Percentiles rank a stretch among this genome's conserved stretches.
Evolutionary conservation across 1,139 yeast species (phyloP).

Genomic region (Hemisphaericaspora xylofermentans): DNA sequence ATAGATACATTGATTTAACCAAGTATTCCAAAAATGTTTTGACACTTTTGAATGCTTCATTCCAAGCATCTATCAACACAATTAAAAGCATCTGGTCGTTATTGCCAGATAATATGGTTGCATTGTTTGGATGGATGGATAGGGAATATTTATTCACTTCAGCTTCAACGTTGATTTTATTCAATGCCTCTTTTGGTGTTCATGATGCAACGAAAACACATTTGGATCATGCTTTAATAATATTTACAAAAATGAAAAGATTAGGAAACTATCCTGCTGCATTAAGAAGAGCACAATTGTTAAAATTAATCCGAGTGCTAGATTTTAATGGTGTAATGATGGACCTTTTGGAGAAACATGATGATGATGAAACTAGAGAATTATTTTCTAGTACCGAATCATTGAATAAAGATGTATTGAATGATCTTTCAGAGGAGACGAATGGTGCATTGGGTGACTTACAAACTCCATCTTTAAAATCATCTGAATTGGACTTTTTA

Average conservation of each 20-base stretch:
- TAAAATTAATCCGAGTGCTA: constrained; percentile 61
- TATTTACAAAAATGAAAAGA: constrained; percentile 72
- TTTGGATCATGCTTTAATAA: constrained; percentile 67
- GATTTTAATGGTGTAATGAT: constrained; percentile 70
- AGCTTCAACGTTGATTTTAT: constrained; percentile 72
- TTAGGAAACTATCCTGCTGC: constrained; percentile 81
- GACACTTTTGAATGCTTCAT: constrained; percentile 72
- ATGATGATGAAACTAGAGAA: constrained; percentile 44
- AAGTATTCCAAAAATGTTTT: constrained; percentile 67
- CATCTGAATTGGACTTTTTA: constrained; percentile 22
- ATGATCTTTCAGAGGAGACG: constrained; percentile 4
- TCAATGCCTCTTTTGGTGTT: constrained; percentile 81
- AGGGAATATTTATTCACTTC: constrained; percentile 81
- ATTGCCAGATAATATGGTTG: constrained; percentile 74
- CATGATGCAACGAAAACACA: constrained; percentile 74
- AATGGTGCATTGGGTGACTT: constrained; percentile 6
- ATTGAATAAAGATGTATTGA: constrained; percentile 3
- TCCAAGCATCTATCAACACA: constrained; percentile 81
- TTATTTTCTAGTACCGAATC: constrained; percentile 5
- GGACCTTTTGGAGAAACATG: constrained; percentile 56
- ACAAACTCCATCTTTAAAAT: constrained; percentile 10
- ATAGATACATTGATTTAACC: constrained; percentile 64
- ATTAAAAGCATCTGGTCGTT: constrained; percentile 73
- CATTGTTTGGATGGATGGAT: constrained; percentile 86
- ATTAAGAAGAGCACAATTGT: constrained; percentile 66